These are phyloP conservation scores for Alternaria sp. DNA, from an alignment of 2,329 filamentous ascomycete species.

Conservation along the genomic window DNA sequence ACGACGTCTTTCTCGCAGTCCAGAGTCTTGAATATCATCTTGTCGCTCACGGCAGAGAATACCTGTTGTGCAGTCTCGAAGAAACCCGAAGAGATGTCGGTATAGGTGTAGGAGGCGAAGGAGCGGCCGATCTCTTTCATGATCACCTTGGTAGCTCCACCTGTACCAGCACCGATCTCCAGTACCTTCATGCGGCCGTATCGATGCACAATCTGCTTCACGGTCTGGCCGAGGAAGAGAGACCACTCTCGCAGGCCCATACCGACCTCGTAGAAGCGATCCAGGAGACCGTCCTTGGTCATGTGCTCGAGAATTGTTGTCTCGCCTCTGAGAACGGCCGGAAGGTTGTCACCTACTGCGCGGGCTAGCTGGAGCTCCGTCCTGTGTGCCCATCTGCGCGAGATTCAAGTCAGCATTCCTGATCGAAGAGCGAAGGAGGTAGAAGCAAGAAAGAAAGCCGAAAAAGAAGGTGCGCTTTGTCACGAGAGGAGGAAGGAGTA, in stretches of 20 bases:
- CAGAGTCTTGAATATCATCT: conserved; percentile 9
- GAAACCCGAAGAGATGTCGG: conserved; percentile 28
- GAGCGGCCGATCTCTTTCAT: not conserved
- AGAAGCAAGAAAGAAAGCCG: not conserved
- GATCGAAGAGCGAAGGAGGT: not conserved
- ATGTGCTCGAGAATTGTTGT: conserved; percentile 2
- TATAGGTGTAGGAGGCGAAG: conserved; percentile 23
- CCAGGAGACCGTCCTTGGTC: conserved; percentile 12
- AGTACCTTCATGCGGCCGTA: conserved; percentile 15
- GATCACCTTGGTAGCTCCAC: conserved; percentile 4
- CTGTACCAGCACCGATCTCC: conserved; percentile 22
- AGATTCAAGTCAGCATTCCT: not conserved
- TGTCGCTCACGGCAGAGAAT: not conserved
- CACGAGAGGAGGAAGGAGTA: not conserved
- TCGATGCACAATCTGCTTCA: conserved; percentile 21
- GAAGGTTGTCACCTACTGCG: not conserved
- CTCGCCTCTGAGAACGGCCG: not conserved
- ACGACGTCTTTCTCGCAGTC: conserved; percentile 43
- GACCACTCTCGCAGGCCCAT: not conserved
- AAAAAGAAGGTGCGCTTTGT: not conserved
- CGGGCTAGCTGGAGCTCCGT: not conserved
- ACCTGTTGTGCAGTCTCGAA: conserved; percentile 1
- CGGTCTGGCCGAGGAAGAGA: not conserved
- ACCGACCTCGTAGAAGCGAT: conserved; percentile 19
- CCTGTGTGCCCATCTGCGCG: not conserved